Evolutionary conservation across 2,329 filamentous ascomycete species (phyloP), one percentile per base, ranked within the genome.

Genomic region (Passalora sequoiae): DNA sequence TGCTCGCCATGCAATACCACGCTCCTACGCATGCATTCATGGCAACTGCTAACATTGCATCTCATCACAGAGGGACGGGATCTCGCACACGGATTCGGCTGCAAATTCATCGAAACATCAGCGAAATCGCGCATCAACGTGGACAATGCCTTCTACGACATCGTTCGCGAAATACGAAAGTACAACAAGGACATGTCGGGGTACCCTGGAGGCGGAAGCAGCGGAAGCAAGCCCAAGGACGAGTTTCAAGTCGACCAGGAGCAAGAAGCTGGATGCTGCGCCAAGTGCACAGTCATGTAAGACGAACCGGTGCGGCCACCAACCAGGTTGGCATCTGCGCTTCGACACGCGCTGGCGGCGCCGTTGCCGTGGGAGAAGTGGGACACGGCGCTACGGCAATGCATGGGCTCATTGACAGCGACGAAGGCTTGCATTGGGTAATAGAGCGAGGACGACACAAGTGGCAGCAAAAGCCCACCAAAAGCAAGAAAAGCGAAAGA

Each of bases 71-170:
- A 97, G 82, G 91, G 91, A 60, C 84, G 92, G 70, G 78, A 82
- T 47, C 75, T 97, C 56, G 91, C 89, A 53, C 80, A 79, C 58
- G 82, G 83, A 53, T 97, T 98, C 68, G 83, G 83, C 64, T 98
- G 92, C 83, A 94, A 92, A 66, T 98, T 97, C 74, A 94, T 97
- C 72, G 92, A 98, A 75, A 97, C 92, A 9, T 98, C 92, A 30
- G 92, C 92, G 56, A 98, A 97, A 74, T 94, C 89, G 51, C 84
- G 91, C 66, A 94, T 92, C 74, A 96, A 97, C 65, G 92, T 98
- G 61, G 92, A 98, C 70, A 89, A 94, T 71, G 89, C 91, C 43
- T 98, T 98, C 73, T 97, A 91, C 77, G 89, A 97, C 66, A 89
- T 97, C 58, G 92, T 98, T 46, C 85, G 92, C 66, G 92, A 97